These are phyloP conservation scores for Pythium myriotylum DNA, from an alignment of 352 stramenopile species.

Conservation along the genomic window DNA sequence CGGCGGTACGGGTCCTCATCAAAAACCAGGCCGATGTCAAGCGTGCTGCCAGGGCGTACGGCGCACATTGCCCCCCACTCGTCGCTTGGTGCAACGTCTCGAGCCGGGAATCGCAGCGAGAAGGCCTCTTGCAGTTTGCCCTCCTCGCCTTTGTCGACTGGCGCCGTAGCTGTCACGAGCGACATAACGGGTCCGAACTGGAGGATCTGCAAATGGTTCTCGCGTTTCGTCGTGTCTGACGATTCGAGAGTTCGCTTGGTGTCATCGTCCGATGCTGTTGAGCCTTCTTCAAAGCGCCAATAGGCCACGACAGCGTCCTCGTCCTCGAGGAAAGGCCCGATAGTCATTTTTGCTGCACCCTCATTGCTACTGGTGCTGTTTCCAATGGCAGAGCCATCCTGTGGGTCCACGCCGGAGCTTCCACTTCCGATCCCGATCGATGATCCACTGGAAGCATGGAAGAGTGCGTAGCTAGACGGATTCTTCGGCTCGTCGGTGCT, in stretches of 20 bases:
- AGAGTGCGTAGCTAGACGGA: conserved; percentile 54
- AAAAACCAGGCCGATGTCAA: conserved; percentile 71
- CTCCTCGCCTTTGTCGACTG: conserved; percentile 74
- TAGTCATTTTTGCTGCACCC: conserved; percentile 49
- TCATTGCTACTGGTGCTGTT: conserved; percentile 4
- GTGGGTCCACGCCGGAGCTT: no score
- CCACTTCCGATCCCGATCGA: not conserved
- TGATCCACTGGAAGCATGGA: conserved; percentile 18
- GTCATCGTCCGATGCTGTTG: conserved; percentile 26
- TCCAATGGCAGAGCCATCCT: not conserved
- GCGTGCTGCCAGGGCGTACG: conserved; percentile 54
- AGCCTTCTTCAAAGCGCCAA: conserved; percentile 86
- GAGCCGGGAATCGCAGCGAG: conserved; percentile 51
- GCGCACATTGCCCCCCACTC: conserved; percentile 58
- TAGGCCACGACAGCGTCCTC: conserved; percentile 85
- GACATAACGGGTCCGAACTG: conserved; percentile 35
- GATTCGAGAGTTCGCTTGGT: conserved; percentile 40
- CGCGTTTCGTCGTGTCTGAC: conserved; percentile 80
- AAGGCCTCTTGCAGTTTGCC: conserved; percentile 75
- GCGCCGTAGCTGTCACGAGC: conserved; percentile 59
- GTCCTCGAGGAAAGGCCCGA: conserved; percentile 84
- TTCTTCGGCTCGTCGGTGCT: conserved; percentile 58
- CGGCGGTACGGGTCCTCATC: conserved; percentile 83
- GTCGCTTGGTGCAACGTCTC: not conserved
- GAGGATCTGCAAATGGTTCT: conserved; percentile 71